A percentile compares a stretch with the other conserved stretches of the same genome.
Conservation (phyloP, 2,329 filamentous ascomycete genomes). For the Trichoderma sp. region DNA sequence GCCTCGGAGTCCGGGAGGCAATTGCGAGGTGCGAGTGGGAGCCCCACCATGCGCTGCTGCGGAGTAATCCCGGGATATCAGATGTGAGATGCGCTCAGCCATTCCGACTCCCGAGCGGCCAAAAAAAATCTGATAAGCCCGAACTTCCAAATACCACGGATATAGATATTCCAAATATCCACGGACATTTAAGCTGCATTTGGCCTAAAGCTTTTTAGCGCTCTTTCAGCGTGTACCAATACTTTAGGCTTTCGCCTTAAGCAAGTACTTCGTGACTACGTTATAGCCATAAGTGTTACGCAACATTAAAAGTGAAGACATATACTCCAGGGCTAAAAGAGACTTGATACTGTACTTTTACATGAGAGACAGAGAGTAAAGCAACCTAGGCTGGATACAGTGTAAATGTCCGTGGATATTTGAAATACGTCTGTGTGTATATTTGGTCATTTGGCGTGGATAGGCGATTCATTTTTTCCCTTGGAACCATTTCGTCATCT, state of each 20-base stretch:
- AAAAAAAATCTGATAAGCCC: neutral
- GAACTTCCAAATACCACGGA: neutral
- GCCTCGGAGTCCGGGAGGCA: slow-evolving; percentile 39
- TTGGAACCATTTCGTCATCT: neutral
- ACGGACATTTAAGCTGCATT: neutral
- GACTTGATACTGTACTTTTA: neutral
- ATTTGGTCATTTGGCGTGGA: neutral
- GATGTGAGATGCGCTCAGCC: neutral
- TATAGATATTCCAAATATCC: neutral
- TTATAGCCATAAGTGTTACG: neutral
- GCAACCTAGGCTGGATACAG: neutral
- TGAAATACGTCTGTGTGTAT: neutral
- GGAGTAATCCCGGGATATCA: slow-evolving; percentile 16
- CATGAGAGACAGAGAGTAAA: neutral
- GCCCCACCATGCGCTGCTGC: slow-evolving; percentile 9
- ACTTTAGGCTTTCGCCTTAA: neutral
- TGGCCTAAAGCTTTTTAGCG: neutral
- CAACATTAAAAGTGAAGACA: neutral
- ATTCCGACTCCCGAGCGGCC: neutral
- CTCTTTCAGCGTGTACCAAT: neutral
- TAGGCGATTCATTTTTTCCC: neutral
- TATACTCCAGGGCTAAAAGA: neutral
- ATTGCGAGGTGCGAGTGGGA: slow-evolving; percentile 17
- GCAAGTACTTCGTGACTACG: neutral
- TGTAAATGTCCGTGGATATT: neutral